phyloP scores from a whole-genome alignment of 2,329 filamentous ascomycete species.

The Aspergillus novoparasiticus region DNA sequence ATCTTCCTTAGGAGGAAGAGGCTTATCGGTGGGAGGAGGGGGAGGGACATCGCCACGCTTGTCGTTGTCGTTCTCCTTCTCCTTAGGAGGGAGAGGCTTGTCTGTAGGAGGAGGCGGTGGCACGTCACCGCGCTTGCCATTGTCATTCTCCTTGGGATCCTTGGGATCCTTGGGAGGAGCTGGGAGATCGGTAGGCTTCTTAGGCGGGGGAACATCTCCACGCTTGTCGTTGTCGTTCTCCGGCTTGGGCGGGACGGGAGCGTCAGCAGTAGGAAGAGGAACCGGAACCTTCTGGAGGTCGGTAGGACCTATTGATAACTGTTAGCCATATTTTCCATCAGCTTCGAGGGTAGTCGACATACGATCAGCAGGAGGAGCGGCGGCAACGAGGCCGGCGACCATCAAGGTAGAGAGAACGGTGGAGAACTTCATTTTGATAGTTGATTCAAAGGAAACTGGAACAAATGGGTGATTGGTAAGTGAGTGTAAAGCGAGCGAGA shows the following conservation, averaged over 20 bases:
- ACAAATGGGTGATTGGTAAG: neutral
- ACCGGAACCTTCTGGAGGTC: neutral
- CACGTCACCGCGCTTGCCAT: neutral
- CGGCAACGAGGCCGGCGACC: constrained; percentile 6
- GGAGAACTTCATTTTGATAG: constrained; percentile 1
- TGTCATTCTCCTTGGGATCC: neutral
- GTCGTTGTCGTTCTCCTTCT: neutral
- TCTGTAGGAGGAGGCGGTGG: neutral
- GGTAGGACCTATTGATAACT: neutral
- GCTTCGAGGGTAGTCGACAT: neutral
- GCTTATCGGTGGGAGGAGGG: neutral
- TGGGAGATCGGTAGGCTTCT: neutral
- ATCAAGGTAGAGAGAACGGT: constrained; percentile 5
- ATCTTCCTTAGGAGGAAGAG: neutral
- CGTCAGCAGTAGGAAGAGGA: neutral
- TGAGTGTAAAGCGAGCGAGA: neutral
- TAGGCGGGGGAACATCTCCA: neutral
- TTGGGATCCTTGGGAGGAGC: neutral
- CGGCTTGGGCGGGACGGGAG: neutral
- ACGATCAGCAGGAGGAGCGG: constrained; percentile 8
- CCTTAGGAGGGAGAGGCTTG: neutral
- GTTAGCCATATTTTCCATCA: neutral
- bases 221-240: neutral
- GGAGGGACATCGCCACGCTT: neutral
- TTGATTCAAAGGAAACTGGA: neutral